Base-by-base conservation (phyloP, 2,329 filamentous ascomycete genomes). In the Cercospora janseana region DNA sequence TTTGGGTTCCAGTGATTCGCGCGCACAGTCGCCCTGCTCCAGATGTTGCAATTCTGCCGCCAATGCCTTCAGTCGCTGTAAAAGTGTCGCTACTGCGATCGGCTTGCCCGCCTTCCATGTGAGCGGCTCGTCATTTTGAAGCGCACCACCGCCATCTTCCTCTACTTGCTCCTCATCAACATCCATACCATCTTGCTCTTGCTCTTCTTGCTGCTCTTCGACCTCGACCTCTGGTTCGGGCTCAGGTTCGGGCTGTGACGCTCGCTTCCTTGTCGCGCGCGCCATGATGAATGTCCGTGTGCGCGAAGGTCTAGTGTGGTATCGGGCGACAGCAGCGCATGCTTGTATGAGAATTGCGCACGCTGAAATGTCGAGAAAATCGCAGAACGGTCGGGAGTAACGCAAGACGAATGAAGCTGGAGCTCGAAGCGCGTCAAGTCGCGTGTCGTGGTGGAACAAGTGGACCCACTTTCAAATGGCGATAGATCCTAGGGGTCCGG, bases 81-180 rank as follows among this genome's bases (percentile, higher is more conserved):
- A 77, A 43, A 98, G 81, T 59, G 91, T 89, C 58, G 81, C 83
- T 40, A 91, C 88, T 28, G 87, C 77, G 64, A 98, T 95, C 45
- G 90, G 83, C 71, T 88, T 93, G 52, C 92, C 93, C 34, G 91
- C 88, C 66, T 87, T 87, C 88, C 93, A 96, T 67, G 89, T 88
- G 50, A 98, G 77, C 57, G 88, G 78, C 66, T 96, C 85, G 63
- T 91, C 82, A 77, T 97, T 97, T 60, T 82, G 75, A 40, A 98
- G 80, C 10, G 29, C 20, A 6, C 15, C 46, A n/a, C 51, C 44
- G 23, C 49, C 57, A 7, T 55, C 45, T 18, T 54, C 55, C 4
- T 56, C 53, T 16, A 57, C 55, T 35, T 57, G 56, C 12, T 59
- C 46, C 21, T 59, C 52, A 21, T 61, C 55, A 23, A 52, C 49